Base-by-base conservation (phyloP, 2,329 filamentous ascomycete genomes). In the Cadophora sp. region DNA sequence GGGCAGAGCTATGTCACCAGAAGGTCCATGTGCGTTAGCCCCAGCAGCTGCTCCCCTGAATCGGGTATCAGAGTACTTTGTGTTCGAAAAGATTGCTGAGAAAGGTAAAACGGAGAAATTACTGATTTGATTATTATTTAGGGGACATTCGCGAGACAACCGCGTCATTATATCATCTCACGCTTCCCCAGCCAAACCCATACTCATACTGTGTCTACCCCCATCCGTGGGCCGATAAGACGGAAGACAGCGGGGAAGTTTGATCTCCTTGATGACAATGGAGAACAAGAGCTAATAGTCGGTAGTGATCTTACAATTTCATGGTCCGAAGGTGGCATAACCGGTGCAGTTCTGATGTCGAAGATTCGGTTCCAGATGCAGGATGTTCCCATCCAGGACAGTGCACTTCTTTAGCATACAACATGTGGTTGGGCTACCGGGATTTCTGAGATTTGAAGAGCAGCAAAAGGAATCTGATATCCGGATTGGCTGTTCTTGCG, bases 131-230 rank as follows among this genome's bases (percentile, higher is more conserved):
- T 22, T 5, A 22, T 22, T 5, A 48, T 22, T n/a, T 9, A 48
- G 43, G 43, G 43, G 43, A 48, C 3, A 22, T 48, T 22, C 19
- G 43, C 6, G 43, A 48, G 43, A 48, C 43, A 3, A 48, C 43
- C 7, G 43, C 43, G 5, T 48, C 43, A 14, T 9, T 48, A 4
- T 48, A 48, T 11, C 22, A n/a, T 11, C 43, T 48, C 19, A 48
- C 43, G 19, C 7, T 12, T 48, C 43, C 43, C 24, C 26, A 1
- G 6, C 24, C 31, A 9, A 59, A 51, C 2, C 43, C 56, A 34
- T 74, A 68, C 37, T 59, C 26, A 3, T 73, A 73, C 51, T 73
- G 71, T 16, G 67, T 74, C 31, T 74, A 73, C 40, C 64, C 69
- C 12, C 73, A 74, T 34, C 72, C 73, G 12, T 74, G 73, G 72